A percentile compares a stretch with the other conserved stretches of the same genome.
These are phyloP conservation scores for Sclerotinia spermophila DNA, from an alignment of 2,329 filamentous ascomycete species.

Conservation along the genomic window DNA sequence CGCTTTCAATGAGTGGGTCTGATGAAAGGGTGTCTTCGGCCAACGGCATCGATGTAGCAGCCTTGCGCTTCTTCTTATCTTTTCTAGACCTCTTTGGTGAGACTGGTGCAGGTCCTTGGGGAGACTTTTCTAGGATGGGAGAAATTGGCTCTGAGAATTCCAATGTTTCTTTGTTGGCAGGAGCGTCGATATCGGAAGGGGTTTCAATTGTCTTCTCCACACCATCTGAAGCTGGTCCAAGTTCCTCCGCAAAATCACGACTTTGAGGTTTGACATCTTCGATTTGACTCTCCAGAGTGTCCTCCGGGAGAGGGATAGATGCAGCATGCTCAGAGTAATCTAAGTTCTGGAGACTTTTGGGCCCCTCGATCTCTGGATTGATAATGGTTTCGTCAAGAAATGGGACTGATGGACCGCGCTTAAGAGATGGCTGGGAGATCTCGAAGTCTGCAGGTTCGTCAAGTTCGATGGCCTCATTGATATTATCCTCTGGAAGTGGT, in stretches of 20 bases:
- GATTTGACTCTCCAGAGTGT: neutral
- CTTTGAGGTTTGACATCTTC: neutral
- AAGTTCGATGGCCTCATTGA: neutral
- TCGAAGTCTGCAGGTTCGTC: neutral
- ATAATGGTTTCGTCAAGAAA: neutral
- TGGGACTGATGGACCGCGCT: neutral
- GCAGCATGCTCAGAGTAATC: slow-evolving; percentile 1
- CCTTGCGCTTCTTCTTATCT: slow-evolving; percentile 27
- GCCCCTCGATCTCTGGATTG: neutral
- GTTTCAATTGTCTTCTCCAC: neutral
- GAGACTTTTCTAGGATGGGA: neutral
- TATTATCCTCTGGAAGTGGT: neutral
- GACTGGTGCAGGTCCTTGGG: slow-evolving; percentile 17
- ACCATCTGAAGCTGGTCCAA: neutral
- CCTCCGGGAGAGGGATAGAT: neutral
- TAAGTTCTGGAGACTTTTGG: neutral
- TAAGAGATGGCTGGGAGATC: neutral
- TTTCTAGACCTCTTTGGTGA: slow-evolving; percentile 26
- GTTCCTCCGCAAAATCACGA: neutral
- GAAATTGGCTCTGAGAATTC: neutral
- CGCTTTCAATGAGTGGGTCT: neutral
- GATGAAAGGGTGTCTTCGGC: neutral
- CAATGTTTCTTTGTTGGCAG: neutral
- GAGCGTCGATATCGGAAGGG: neutral
- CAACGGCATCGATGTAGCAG: slow-evolving; percentile 12